phyloP scores from a whole-genome alignment of 257 asterid genomes.

The Nemophila menziesii region DNA sequence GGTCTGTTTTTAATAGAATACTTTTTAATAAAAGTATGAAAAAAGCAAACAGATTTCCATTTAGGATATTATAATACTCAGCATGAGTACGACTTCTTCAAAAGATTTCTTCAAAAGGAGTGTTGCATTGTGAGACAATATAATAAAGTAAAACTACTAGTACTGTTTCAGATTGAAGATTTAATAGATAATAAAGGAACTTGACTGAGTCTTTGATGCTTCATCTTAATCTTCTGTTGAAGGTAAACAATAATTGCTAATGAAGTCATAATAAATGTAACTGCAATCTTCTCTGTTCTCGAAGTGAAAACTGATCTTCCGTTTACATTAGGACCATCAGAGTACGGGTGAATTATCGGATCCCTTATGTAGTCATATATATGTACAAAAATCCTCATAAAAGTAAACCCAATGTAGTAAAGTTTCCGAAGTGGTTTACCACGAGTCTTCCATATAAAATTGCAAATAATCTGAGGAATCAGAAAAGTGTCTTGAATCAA shows the following conservation, averaged over 20 bases:
- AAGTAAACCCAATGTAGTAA: conserved; percentile 14
- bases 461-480: conserved; percentile 6
- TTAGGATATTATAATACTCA: no score
- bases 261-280: conserved; percentile 3
- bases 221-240: conserved; percentile 12
- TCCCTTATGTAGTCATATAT: conserved; percentile 14
- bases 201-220: no score
- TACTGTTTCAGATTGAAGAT: no score
- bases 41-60: no score
- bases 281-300: neutral
- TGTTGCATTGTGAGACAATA: no score
- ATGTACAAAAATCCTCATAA: conserved; percentile 7
- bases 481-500: conserved; percentile 8
- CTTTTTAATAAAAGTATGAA: no score
- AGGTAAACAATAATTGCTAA: conserved; percentile 3
- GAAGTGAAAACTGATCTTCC: conserved; percentile 2
- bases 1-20: no score
- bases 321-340: conserved; percentile 1
- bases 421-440: conserved; percentile 9
- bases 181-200: no score
- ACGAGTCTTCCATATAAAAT: conserved; percentile 2
- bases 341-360: conserved; percentile 8
- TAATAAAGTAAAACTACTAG: no score
- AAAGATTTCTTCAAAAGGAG: no score
- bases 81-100: no score